Conservation (phyloP, 257 asterid genomes). For the Przewalskia tangutica region DNA sequence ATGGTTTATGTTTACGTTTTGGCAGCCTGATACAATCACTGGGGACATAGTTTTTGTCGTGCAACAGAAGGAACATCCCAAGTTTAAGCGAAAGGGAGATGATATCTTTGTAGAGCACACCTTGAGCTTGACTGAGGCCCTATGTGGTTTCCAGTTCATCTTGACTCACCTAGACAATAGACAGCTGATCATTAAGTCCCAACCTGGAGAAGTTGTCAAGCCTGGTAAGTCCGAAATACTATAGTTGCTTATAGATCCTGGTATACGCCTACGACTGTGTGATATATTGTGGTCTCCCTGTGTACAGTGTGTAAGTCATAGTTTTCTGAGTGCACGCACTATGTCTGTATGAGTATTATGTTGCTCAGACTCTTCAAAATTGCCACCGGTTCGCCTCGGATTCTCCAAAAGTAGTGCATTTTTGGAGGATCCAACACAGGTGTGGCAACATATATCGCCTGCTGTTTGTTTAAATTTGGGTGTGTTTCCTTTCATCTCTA, state of each 20-base stretch:
- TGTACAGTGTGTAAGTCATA: background rate
- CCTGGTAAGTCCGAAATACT: slow-evolving; percentile 22
- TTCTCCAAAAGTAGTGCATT: no score
- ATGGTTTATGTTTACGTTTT: background rate
- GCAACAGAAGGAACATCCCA: slow-evolving; percentile 20
- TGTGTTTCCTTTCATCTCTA: background rate
- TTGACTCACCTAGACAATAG: slow-evolving; percentile 35
- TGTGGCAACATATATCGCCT: no score
- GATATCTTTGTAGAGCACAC: slow-evolving; percentile 27
- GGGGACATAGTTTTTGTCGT: slow-evolving; percentile 19
- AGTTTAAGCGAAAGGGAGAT: slow-evolving; percentile 19
- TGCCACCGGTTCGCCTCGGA: no score
- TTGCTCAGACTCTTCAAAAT: no score
- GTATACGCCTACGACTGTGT: background rate
- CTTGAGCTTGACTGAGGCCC: slow-evolving; percentile 30
- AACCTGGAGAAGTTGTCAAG: slow-evolving; percentile 32
- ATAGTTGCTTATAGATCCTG: background rate
- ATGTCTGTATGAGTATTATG: background rate
- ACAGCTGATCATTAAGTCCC: slow-evolving; percentile 28
- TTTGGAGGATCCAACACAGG: no score
- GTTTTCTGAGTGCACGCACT: background rate
- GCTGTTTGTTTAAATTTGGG: background rate
- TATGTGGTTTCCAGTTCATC: slow-evolving; percentile 36
- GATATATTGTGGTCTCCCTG: background rate
- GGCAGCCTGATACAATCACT: slow-evolving; percentile 19